phyloP scores from a whole-genome alignment of 257 asterid species.

The Scutellaria barbata region DNA sequence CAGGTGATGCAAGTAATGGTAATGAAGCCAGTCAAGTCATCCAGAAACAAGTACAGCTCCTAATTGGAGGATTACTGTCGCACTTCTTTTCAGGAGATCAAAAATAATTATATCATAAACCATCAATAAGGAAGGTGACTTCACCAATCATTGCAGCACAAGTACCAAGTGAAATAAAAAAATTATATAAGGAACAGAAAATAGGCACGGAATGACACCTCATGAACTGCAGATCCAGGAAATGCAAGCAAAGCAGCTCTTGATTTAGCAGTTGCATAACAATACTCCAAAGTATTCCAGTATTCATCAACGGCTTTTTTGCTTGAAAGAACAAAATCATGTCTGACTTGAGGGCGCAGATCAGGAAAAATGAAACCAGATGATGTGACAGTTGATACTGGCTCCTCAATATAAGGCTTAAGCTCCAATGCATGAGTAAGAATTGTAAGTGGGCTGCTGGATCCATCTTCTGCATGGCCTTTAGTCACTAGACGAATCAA shows the following conservation, averaged over 20 bases:
- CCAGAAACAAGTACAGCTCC: constrained; percentile 24
- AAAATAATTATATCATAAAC: constrained; percentile 7
- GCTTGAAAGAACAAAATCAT: constrained; percentile 89
- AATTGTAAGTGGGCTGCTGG: constrained; percentile 56
- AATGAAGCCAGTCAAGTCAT: constrained; percentile 24
- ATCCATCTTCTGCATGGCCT: constrained; percentile 57
- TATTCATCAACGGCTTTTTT: constrained; percentile 81
- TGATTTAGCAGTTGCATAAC: constrained; percentile 78
- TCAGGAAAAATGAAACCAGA: constrained; percentile 58
- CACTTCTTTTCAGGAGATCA: constrained; percentile 11
- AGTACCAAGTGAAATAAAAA: constrained; percentile 15
- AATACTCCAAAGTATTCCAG: constrained; percentile 92
- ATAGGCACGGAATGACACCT: constrained; percentile 52
- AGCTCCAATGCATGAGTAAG: constrained; percentile 84
- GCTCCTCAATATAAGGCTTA: constrained; percentile 95
- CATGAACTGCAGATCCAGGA: constrained; percentile 91
- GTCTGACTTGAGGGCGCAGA: constrained; percentile 93
- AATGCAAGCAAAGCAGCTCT: constrained; percentile 89
- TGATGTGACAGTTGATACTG: constrained; percentile 58
- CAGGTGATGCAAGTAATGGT: constrained; percentile 13
- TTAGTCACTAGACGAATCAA: constrained; percentile 82
- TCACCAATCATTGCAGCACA: constrained; percentile 18
- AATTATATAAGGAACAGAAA: constrained; percentile 3
- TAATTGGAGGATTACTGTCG: neutral
- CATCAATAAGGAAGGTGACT: constrained; percentile 25